Conservation (phyloP, 495 filamentous ascomycete species). For the Penicillium coffeae region DNA sequence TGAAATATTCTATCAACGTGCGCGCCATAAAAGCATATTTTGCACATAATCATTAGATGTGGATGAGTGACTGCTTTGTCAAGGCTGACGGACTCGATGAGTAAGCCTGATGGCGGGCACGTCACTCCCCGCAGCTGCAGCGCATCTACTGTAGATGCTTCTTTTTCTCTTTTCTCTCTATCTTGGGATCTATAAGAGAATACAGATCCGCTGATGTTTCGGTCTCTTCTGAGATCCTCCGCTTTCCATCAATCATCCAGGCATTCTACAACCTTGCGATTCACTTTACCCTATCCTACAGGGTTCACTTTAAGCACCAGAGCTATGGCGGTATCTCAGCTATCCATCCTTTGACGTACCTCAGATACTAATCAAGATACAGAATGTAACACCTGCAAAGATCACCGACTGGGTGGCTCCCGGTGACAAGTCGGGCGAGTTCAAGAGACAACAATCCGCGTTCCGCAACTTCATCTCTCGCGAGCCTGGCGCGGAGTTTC, state of each 20-base stretch:
- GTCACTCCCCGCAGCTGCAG: conserved; percentile 24
- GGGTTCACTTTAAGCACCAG: conserved; percentile 9
- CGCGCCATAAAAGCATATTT: too few relatives aligned
- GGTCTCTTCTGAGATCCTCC: conserved; percentile 19
- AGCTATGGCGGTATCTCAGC: conserved; percentile 40
- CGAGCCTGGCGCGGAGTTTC: conserved; percentile 58
- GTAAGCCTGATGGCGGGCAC: conserved; percentile 18
- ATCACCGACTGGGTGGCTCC: conserved; percentile 84
- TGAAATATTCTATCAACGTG: too few relatives aligned
- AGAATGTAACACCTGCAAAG: conserved; percentile 34
- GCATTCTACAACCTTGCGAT: neutral
- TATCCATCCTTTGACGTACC: neutral
- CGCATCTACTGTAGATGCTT: neutral
- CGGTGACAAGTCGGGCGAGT: conserved; percentile 75
- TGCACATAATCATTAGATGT: conserved; percentile 4
- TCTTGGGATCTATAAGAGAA: conserved; percentile 10
- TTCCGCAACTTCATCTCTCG: conserved; percentile 72
- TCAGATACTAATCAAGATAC: neutral
- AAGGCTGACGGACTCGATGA: conserved; percentile 24
- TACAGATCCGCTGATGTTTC: conserved; percentile 25
- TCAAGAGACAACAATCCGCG: conserved; percentile 71
- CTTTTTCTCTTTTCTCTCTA: conserved; percentile 4
- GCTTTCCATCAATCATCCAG: neutral
- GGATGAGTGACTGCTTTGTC: conserved; percentile 25
- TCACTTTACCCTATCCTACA: neutral